These are phyloP conservation scores for Neoboletus brunneissimus DNA, from an alignment of 768 basidiomycete species.

Conservation along the genomic window DNA sequence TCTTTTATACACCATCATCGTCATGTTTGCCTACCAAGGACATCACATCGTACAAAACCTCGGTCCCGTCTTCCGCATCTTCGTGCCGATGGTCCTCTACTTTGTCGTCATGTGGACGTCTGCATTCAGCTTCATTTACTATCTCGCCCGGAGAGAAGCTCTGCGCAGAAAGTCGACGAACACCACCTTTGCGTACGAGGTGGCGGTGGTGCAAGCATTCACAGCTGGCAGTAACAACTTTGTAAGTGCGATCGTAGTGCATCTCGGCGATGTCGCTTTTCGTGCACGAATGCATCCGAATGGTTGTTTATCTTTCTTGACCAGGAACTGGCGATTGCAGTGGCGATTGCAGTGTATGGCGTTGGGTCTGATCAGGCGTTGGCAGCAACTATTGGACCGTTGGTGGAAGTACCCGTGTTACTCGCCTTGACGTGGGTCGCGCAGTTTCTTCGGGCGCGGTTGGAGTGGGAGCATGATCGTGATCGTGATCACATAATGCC, in stretches of 20 bases:
- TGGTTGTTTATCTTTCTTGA: neutral
- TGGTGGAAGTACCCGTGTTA: slow-evolving; percentile 80
- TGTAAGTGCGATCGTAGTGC: slow-evolving; percentile 35
- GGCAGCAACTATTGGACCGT: slow-evolving; percentile 74
- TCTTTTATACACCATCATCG: slow-evolving; percentile 76
- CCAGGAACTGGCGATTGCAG: slow-evolving; percentile 80
- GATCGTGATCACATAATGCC: neutral
- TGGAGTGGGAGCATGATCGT: slow-evolving; percentile 36
- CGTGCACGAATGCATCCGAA: neutral
- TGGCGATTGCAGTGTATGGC: slow-evolving; percentile 75
- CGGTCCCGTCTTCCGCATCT: slow-evolving; percentile 73
- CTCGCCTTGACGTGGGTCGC: slow-evolving; percentile 67
- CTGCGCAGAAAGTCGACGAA: neutral
- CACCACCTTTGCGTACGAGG: slow-evolving; percentile 52
- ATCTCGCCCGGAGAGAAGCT: slow-evolving; percentile 38
- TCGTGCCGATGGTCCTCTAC: slow-evolving; percentile 78
- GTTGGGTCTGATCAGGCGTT: slow-evolving; percentile 75
- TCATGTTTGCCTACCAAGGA: slow-evolving; percentile 70
- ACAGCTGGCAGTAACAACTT: slow-evolving; percentile 81
- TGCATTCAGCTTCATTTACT: slow-evolving; percentile 57
- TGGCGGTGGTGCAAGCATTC: slow-evolving; percentile 75
- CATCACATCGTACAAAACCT: slow-evolving; percentile 72
- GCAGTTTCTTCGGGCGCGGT: slow-evolving; percentile 39
- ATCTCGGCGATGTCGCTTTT: neutral
- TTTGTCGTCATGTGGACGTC: slow-evolving; percentile 74